A percentile compares a stretch with the other conserved stretches of the same genome.
Conservation (phyloP, 2,329 filamentous ascomycete species). For the Xylaria digitata region DNA sequence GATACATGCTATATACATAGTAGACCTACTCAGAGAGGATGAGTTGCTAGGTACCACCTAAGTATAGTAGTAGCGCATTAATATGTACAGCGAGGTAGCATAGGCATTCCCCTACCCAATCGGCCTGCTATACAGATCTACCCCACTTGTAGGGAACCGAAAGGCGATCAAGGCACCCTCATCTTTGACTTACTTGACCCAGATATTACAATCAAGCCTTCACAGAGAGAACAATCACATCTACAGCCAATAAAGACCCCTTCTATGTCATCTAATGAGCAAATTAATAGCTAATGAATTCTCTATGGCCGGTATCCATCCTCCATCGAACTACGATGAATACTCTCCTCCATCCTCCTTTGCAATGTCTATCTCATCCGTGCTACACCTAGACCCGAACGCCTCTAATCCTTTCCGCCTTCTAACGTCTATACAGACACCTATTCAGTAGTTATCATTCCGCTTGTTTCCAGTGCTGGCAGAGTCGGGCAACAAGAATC, state of each 20-base stretch:
- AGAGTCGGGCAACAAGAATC: conserved; percentile 28
- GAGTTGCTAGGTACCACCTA: no score
- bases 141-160: no score
- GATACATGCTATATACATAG: background rate
- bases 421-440: conserved; percentile 6
- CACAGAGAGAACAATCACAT: background rate
- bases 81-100: no score
- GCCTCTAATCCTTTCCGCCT: background rate
- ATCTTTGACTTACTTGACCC: no score
- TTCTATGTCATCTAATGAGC: conserved; percentile 14
- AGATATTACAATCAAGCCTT: no score
- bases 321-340: conserved; percentile 11
- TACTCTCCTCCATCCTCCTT: background rate
- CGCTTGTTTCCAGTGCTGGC: conserved; percentile 28
- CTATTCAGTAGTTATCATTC: conserved; percentile 34
- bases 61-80: no score
- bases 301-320: conserved; percentile 24
- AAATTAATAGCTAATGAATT: conserved; percentile 32
- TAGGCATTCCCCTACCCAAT: no score
- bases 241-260: background rate
- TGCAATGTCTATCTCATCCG: background rate
- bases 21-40: no score
- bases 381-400: conserved; percentile 14
- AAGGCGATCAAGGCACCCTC: no score
- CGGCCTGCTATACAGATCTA: no score